phyloP scores from a whole-genome alignment of 805 yeast species.

The Wickerhamia fluorescens region DNA sequence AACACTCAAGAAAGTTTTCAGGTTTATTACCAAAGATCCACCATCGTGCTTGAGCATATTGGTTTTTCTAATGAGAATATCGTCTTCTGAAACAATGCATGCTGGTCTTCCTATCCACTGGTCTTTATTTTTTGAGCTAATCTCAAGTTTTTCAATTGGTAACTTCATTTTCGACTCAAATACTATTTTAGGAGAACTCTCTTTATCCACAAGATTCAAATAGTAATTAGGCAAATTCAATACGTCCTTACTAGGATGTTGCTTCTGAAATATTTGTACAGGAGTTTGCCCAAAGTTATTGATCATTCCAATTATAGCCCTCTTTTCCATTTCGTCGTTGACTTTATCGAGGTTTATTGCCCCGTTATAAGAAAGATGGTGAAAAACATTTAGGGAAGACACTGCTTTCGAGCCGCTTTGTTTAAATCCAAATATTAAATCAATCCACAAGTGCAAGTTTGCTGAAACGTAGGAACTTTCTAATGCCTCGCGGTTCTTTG shows the following conservation, averaged over 20 bases:
- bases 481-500: conserved; percentile 72
- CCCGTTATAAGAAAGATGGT: conserved; percentile 78
- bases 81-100: conserved; percentile 32
- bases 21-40: conserved; percentile 36
- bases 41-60: conserved; percentile 11
- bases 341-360: conserved; percentile 71
- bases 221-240: conserved; percentile 31
- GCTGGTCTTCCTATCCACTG: conserved; percentile 49
- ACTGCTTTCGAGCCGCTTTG: conserved; percentile 71
- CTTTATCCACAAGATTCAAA: conserved; percentile 20
- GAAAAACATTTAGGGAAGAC: conserved; percentile 67
- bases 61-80: conserved; percentile 27
- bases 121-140: conserved; percentile 29
- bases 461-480: conserved; percentile 77
- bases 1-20: conserved; percentile 35
- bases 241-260: conserved; percentile 51
- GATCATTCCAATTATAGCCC: conserved; percentile 75
- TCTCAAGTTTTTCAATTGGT: conserved; percentile 40
- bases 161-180: conserved; percentile 36
- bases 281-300: conserved; percentile 95
- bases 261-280: conserved; percentile 55
- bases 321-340: conserved; percentile 63
- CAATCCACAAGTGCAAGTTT: conserved; percentile 78
- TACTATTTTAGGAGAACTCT: conserved; percentile 29
- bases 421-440: conserved; percentile 72